Conservation (phyloP, 345 rosid genomes). For the Corchorus olitorius region DNA sequence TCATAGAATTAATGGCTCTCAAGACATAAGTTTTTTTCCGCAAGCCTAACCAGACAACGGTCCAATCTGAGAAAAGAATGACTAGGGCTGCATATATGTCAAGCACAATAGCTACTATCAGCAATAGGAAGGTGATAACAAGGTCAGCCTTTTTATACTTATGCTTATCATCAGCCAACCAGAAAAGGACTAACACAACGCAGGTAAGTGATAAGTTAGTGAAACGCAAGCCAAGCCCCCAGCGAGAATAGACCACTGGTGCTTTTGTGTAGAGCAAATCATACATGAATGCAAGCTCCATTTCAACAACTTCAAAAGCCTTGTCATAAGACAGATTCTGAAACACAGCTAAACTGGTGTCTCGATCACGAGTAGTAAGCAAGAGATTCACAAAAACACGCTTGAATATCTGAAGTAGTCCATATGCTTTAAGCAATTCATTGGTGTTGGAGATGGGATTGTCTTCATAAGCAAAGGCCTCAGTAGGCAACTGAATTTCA, state of each 20-base stretch:
- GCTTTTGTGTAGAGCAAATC: constrained; percentile 41
- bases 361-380: constrained; percentile 19
- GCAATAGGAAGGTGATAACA: constrained; percentile 11
- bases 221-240: constrained; percentile 16
- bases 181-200: constrained; percentile 13
- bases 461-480: background rate
- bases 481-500: background rate
- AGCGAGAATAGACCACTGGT: constrained; percentile 15
- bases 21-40: background rate
- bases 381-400: constrained; percentile 30
- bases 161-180: background rate
- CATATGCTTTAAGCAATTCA: constrained; percentile 11
- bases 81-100: constrained; percentile 6
- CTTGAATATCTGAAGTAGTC: constrained; percentile 19
- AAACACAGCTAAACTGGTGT: constrained; percentile 22
- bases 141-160: constrained; percentile 7
- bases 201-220: constrained; percentile 16
- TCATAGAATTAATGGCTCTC: background rate
- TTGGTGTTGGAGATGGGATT: background rate
- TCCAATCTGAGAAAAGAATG: constrained; percentile 27
- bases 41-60: background rate
- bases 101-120: constrained; percentile 23
- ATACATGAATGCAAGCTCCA: constrained; percentile 41
- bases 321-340: background rate
- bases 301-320: constrained; percentile 37